Base-by-base conservation (phyloP, 202 grass and related monocot species). In the Digitaria exilis region DNA sequence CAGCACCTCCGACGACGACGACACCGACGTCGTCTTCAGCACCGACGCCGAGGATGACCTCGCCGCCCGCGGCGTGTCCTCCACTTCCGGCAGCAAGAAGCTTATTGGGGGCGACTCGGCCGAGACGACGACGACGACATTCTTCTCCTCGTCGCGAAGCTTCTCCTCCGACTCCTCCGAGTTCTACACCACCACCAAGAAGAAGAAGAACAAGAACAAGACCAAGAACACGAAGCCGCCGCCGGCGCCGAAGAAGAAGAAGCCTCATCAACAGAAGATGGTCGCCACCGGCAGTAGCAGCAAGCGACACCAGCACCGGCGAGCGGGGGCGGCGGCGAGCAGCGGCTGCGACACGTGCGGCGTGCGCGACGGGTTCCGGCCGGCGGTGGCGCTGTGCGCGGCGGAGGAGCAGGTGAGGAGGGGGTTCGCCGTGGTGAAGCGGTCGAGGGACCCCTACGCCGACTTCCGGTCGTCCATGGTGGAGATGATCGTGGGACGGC, bases 101-200 rank as follows among this genome's bases (percentile, higher is more conserved):
- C 72, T n/a, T n/a, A n/a, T n/a, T n/a, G n/a, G n/a, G n/a, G n/a
- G n/a, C n/a, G n/a, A n/a, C n/a, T n/a, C n/a, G n/a, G n/a, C n/a
- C 72, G n/a, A n/a, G n/a, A n/a, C n/a, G n/a, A n/a, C n/a, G 6
- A 39, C 37, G 6, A 39, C 37, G 63, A 75, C 85, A 2, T 92
- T 98, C 81, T 95, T 91, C 85, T 98, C 87, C 60, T 90, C 88
- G 0, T 92, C 92, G 0, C 74, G 85, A 30, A 95, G 88, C 79
- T 93, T 97, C 90, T 97, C 92, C 34, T 98, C 95, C 49, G 95
- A 95, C 87, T 95, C 95, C 31, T 91, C 92, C 24, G 95, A 93
- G 82, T 98, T 98, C 87, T 95, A 98, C 82, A 81, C 80, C 73
- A 84, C 56, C 29, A 82, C 62, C 42, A 77, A 65, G 54, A 82